These are phyloP conservation scores for Diplodia corticola DNA, from an alignment of 2,329 filamentous ascomycete genomes.

Conservation along the genomic window DNA sequence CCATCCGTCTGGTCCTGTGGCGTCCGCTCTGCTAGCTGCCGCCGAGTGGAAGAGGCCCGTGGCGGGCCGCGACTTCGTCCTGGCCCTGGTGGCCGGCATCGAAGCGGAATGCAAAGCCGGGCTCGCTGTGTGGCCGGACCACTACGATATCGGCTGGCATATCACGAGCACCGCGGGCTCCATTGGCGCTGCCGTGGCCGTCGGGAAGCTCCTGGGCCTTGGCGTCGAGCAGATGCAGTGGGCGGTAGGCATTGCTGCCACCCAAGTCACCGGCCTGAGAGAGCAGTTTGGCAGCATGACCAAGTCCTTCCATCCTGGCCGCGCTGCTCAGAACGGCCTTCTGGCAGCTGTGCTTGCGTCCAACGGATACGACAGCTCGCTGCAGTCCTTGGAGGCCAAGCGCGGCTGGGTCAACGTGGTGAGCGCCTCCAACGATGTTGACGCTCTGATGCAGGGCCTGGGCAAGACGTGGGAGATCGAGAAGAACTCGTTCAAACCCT, in stretches of 20 bases:
- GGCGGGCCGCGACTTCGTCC: conserved; percentile 51
- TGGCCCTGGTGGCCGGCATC: conserved; percentile 53
- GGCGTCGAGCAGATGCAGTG: conserved; percentile 45
- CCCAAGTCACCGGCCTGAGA: conserved; percentile 55
- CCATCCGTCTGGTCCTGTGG: conserved; percentile 55
- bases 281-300: conserved; percentile 59
- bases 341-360: conserved; percentile 49
- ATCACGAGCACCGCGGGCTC: conserved; percentile 56
- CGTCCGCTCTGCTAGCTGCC: conserved; percentile 52
- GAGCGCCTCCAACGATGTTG: conserved; percentile 44
- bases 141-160: conserved; percentile 60
- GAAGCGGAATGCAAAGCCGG: conserved; percentile 57
- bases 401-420: conserved; percentile 57
- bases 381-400: conserved; percentile 52
- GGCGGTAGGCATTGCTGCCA: conserved; percentile 56
- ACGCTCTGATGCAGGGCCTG: conserved; percentile 41
- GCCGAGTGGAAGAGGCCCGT: conserved; percentile 45
- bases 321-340: conserved; percentile 55
- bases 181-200: conserved; percentile 55
- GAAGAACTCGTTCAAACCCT: conserved; percentile 59
- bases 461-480: conserved; percentile 52
- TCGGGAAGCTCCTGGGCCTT: conserved; percentile 50
- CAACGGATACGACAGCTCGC: conserved; percentile 52
- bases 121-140: conserved; percentile 53
- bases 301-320: conserved; percentile 57